Evolutionary conservation across 768 basidiomycete species (phyloP), one percentile per base, ranked within the genome.

Genomic region (Russula abietina): DNA sequence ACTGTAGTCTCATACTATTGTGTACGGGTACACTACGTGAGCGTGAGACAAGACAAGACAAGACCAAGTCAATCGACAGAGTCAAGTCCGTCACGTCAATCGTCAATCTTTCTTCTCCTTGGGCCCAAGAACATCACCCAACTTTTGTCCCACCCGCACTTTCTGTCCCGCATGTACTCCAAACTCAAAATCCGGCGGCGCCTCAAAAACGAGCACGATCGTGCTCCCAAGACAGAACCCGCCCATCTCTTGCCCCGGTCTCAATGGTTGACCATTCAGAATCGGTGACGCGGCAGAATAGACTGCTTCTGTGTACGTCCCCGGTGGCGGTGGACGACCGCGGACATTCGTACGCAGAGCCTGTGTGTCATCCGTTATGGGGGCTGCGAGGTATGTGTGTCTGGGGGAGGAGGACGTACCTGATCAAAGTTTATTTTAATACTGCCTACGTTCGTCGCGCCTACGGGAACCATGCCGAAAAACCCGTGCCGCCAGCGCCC

Each of bases 381-480:
- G 38, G 51, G 58, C n/a, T 12, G 24, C 8, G 2, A 41, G 12
- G 26, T 38, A n/a, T n/a, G n/a, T n/a, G n/a, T n/a, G n/a, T n/a
- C n/a, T n/a, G n/a, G n/a, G 6, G 22, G 14, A 10, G 53, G 60
- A 49, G 10, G 22, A 46, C 72, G 56, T 50, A 88, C 89, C 71
- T 88, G 80, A 73, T 99, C 97, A 73, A 99, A 99, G 73, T 97
- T 95, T 71, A 99, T 82, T 67, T 88, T 88, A 75, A 99, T 98
- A 66, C 88, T 90, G 5, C 97, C 97, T 56, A 98, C 97, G 73
- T 99, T 98, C 12, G 96, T 98, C 2, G 97, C 97, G 3, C 97
- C 97, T 32, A 99, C 96, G 11, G 97, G 97, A 0, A 97, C 86
- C 93, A 98, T 98, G 30, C 88, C 79, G 73, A 97, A 99, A 80